Evolutionary conservation across 1,284 basidiomycete species (phyloP).

Genomic region (Ganoderma leucocontextum): DNA sequence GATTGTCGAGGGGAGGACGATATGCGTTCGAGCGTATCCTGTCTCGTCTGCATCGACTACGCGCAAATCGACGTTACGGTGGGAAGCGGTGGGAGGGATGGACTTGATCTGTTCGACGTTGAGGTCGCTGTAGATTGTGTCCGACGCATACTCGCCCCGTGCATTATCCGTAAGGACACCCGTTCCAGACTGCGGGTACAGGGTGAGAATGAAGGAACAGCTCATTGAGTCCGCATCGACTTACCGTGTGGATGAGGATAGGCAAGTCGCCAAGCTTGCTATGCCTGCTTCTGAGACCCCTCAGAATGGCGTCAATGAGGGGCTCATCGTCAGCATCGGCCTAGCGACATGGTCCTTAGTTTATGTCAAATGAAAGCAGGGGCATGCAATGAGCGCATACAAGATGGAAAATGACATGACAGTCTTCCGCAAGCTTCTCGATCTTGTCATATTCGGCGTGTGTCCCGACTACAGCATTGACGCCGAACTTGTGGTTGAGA

Average conservation of each 20-base stretch:
- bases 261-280: constrained; percentile 51
- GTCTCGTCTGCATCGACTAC: constrained; percentile 45
- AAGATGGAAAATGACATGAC: constrained; percentile 39
- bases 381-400: constrained; percentile 36
- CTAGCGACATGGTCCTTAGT: constrained; percentile 34
- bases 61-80: constrained; percentile 44
- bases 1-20: constrained; percentile 51
- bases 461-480: constrained; percentile 39
- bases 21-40: constrained; percentile 49
- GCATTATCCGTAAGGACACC: constrained; percentile 44
- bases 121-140: constrained; percentile 47
- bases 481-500: constrained; percentile 35
- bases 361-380: constrained; percentile 27
- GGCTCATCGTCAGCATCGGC: constrained; percentile 52
- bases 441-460: constrained; percentile 35
- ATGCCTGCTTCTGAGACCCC: constrained; percentile 52
- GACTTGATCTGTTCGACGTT: constrained; percentile 45
- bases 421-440: constrained; percentile 33
- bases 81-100: constrained; percentile 43
- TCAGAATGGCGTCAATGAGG: constrained; percentile 52
- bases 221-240: constrained; percentile 25
- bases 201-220: not conserved
- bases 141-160: constrained; percentile 40
- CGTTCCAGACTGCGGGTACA: constrained; percentile 51
- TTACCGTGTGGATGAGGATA: constrained; percentile 61